Conservation (phyloP, 768 basidiomycete genomes). For the Mrakia gelida region DNA sequence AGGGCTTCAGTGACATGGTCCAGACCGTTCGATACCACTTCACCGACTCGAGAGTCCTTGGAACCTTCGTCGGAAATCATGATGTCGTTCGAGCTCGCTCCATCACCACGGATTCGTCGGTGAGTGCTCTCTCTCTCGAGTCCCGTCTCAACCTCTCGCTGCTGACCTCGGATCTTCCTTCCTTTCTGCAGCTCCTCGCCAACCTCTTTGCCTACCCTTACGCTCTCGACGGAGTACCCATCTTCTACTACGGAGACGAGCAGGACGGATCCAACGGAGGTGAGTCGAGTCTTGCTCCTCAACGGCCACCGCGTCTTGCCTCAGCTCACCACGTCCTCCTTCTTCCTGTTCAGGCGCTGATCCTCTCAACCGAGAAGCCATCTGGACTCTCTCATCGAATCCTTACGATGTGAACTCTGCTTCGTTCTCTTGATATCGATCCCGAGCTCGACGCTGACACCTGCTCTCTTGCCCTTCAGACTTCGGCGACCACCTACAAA, state of each 20-base stretch:
- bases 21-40: constrained; percentile 37
- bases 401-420: constrained; percentile 16
- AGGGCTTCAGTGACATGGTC: constrained; percentile 38
- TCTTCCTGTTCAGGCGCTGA: background rate
- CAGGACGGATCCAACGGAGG: background rate
- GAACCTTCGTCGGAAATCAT: constrained; percentile 39
- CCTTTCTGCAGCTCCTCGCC: background rate
- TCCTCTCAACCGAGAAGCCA: constrained; percentile 24
- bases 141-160: no score
- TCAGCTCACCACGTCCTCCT: background rate
- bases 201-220: background rate
- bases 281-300: no score
- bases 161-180: background rate
- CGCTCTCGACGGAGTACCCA: background rate
- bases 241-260: constrained; percentile 30
- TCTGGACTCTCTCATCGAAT: constrained; percentile 12
- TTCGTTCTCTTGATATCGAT: no score
- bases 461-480: background rate
- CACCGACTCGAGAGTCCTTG: constrained; percentile 41
- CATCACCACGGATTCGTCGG: background rate
- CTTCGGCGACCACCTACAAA: background rate
- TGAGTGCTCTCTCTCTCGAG: no score
- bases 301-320: no score
- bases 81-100: constrained; percentile 6
- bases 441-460: background rate